Conservation (phyloP, 192 early-diverging fungal genomes). For the Chytriomyces sp. region DNA sequence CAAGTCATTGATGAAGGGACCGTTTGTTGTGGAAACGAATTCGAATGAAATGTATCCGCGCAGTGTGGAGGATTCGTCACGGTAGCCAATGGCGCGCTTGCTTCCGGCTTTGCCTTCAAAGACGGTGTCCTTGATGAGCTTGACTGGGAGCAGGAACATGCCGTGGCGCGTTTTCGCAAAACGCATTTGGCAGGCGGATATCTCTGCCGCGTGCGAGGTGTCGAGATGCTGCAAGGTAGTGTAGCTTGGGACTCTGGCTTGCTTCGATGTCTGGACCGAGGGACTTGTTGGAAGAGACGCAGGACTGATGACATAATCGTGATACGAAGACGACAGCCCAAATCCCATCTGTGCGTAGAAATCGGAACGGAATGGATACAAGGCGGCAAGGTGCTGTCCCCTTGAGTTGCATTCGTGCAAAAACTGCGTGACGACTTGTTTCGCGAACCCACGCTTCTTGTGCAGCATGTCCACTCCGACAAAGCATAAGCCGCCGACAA, state of each 20-base stretch:
- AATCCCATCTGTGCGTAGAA: slow-evolving; percentile 32
- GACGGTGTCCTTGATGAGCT: not conserved
- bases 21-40: slow-evolving; percentile 5
- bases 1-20: slow-evolving; percentile 9
- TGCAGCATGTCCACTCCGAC: slow-evolving; percentile 27
- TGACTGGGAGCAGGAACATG: not conserved
- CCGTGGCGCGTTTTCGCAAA: slow-evolving; percentile 1
- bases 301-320: slow-evolving; percentile 21
- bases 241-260: not conserved
- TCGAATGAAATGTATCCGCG: slow-evolving; percentile 18
- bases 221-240: not conserved
- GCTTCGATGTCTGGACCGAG: no score
- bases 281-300: not conserved
- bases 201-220: not conserved
- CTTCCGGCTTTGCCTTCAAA: slow-evolving; percentile 6
- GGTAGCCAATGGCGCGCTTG: slow-evolving; percentile 17
- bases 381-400: slow-evolving; percentile 9
- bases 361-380: slow-evolving; percentile 29
- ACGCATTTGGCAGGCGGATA: slow-evolving; percentile 15
- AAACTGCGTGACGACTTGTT: slow-evolving; percentile 9
- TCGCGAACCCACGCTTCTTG: slow-evolving; percentile 29
- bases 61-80: not conserved
- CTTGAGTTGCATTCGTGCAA: not conserved
- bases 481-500: slow-evolving; percentile 4
- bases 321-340: slow-evolving; percentile 13